Evolutionary conservation across 1,284 basidiomycete species (phyloP), one percentile per base, ranked within the genome.

Genomic region (Malassezia vespertilionis): DNA sequence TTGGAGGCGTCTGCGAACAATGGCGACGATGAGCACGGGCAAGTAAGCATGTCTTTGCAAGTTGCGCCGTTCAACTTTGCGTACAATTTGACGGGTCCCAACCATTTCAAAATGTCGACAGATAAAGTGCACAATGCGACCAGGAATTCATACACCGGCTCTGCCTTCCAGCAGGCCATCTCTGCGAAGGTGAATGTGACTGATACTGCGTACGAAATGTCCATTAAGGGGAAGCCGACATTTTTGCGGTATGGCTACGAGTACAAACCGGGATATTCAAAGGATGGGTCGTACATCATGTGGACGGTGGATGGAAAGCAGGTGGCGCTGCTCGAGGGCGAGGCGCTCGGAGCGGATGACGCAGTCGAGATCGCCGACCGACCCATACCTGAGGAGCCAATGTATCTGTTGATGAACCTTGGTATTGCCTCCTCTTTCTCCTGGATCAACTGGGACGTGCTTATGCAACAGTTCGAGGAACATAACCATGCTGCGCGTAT

Each of bases 281-380:
- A 38, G 0, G 54, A 51, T 40, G n/a, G n/a, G n/a, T 46, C 51
- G 27, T 57, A 61, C 50, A 61, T 65, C 22, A 54, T 57, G 5
- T 65, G 61, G 60, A 58, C 59, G 5, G 2, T 51, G 11, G 44
- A 45, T 26, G 48, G 46, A 10, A 24, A 60, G 10, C 57, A 56
- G 3, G 46, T 56, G 37, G 57, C 55, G 51, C 55, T 81, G 3
- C 60, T 95, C 43, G 78, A 79, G 30, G 76, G 78, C n/a, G 71
- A 74, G 30, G 88, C 83, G 4, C 77, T 90, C 72, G 79, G 74
- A 5, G 77, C 82, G 2, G 82, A 89, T 63, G 39, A 72, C 0
- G 52, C 60, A 1, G 80, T 81, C 12, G 74, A 85, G 53, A 85
- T 91, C 42, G 75, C 80, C 2, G 76, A 78, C 30, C 76, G 90